Evolutionary conservation across 148 eudicot genomes (phyloP).

Genomic region (Chenopodium suecicum): DNA sequence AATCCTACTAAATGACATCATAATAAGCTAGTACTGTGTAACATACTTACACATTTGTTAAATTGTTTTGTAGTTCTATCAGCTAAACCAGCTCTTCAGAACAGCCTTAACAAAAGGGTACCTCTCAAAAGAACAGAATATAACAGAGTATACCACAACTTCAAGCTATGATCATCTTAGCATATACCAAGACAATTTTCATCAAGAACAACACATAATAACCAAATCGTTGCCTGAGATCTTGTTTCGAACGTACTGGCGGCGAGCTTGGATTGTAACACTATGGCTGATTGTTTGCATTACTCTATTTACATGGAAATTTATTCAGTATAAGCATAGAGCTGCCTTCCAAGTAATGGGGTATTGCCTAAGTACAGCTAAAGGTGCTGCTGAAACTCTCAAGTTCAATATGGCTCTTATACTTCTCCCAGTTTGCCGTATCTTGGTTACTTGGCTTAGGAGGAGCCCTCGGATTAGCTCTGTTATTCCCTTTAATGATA

Average conservation of each 20-base stretch:
- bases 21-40: neutral
- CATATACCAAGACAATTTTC: neutral
- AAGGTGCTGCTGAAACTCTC: slow-evolving; percentile 50
- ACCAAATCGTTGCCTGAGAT: slow-evolving; percentile 22
- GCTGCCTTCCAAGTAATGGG: slow-evolving; percentile 44
- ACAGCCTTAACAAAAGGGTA: slow-evolving; percentile 16
- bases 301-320: slow-evolving; percentile 37
- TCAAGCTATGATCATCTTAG: neutral
- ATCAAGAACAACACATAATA: neutral
- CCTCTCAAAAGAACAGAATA: slow-evolving; percentile 9
- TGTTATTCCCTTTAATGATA: slow-evolving; percentile 39
- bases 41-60: neutral
- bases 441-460: slow-evolving; percentile 40
- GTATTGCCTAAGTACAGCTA: slow-evolving; percentile 41
- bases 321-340: slow-evolving; percentile 33
- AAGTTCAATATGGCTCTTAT: slow-evolving; percentile 50
- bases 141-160: neutral
- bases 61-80: slow-evolving; percentile 21
- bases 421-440: slow-evolving; percentile 42
- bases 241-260: slow-evolving; percentile 32
- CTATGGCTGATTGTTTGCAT: slow-evolving; percentile 34
- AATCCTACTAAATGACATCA: no score
- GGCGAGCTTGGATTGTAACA: slow-evolving; percentile 33
- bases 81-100: slow-evolving; percentile 33
- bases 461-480: slow-evolving; percentile 23